Evolutionary conservation across 1,284 basidiomycete genomes (phyloP), one percentile per base, ranked within the genome.

Genomic region (Gymnopus androsaceus): DNA sequence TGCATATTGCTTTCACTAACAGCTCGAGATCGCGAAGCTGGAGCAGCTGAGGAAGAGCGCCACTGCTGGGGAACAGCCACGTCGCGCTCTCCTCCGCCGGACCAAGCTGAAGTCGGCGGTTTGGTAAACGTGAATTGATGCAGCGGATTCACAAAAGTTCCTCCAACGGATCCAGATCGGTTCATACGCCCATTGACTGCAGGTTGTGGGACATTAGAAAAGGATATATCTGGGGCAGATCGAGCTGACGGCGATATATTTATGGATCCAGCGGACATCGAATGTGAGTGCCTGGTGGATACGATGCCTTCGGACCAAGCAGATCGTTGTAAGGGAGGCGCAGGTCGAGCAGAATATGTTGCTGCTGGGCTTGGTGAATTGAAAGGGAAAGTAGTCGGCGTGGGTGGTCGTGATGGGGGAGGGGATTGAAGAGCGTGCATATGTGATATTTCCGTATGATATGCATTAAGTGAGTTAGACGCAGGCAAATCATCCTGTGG

Each of bases 141-240:
- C n/a, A n/a, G n/a, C n/a, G n/a, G n/a, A n/a, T n/a, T n/a, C 34
- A 72, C 73, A 51, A 72, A 71, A 56, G 66, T 60, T 55, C 71
- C 73, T 30, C 75, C 84, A 53, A 87, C 75, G 12, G 87, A 88
- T 34, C 83, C 80, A 23, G 87, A 88, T 48, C 85, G 80, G 42
- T 83, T 83, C 69, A 83, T 77, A 54, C 86, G 78, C 36, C 80
- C 81, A 50, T 80, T 70, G 21, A 79, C 72, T 5, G 75, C 73
- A 56, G 69, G 68, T 34, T 73, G 69, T 1, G 66, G 53, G 21
- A 61, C 14, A 25, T 34, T 8, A 17, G 47, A 23, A 27, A 50
- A 49, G 17, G 44, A 34, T 15, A 58, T 25, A 25, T 63, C 66
- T 54, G 56, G 60, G 66, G 55, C 63, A 61, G 57, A 64, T 58